phyloP scores from a whole-genome alignment of 257 asterid species.

The Rubia yunnanensis region DNA sequence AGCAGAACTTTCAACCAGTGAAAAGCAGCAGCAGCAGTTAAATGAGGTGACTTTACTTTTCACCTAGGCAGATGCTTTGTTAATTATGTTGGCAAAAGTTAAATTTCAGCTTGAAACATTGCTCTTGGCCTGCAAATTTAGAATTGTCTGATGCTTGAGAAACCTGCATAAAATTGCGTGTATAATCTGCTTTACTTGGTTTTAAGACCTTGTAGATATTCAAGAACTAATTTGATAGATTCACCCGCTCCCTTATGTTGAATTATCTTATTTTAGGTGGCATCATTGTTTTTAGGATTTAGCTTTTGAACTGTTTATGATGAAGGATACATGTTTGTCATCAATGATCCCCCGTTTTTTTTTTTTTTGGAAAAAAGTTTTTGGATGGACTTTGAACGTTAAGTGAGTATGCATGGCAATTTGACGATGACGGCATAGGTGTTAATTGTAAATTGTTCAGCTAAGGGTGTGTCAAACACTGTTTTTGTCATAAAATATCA shows the following conservation, averaged over 20 bases:
- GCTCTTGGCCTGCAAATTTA: not conserved
- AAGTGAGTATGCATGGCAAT: not conserved
- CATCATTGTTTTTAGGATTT: not conserved
- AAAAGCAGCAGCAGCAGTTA: constrained; percentile 17
- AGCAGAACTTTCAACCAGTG: constrained; percentile 19
- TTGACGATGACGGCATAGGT: too few relatives aligned
- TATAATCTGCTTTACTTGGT: not conserved
- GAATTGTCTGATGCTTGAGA: not conserved
- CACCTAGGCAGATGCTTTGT: not conserved
- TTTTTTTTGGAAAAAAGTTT: not conserved
- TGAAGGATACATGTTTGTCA: not conserved
- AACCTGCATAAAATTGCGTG: not conserved
- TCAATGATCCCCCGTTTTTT: not conserved
- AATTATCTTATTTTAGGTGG: not conserved
- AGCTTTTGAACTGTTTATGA: too few relatives aligned
- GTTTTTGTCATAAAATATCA: not conserved
- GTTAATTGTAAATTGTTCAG: too few relatives aligned
- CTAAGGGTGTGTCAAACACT: not conserved
- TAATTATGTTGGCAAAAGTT: not conserved
- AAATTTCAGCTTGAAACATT: not conserved
- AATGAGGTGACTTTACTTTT: constrained; percentile 25
- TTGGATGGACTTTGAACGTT: not conserved
- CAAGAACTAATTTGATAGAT: not conserved
- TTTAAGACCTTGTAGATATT: not conserved
- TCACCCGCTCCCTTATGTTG: not conserved